A percentile compares a stretch with the other conserved stretches of the same genome.
These are phyloP conservation scores for Microcera coccophila DNA, from an alignment of 2,329 filamentous ascomycete species.

Conservation along the genomic window DNA sequence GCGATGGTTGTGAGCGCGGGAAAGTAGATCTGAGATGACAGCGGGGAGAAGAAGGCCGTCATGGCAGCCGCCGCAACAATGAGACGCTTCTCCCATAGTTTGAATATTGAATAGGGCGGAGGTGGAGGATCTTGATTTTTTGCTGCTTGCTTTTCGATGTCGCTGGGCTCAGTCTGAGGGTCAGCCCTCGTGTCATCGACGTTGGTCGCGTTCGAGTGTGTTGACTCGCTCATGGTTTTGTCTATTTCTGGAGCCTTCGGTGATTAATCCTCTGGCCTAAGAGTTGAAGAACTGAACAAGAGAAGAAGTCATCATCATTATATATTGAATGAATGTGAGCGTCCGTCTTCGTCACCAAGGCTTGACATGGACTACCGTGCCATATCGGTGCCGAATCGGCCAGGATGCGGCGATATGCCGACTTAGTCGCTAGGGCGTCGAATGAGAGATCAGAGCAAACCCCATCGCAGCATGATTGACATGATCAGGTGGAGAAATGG, in stretches of 20 bases:
- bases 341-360: background rate
- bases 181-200: background rate
- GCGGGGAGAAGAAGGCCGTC: slow-evolving; percentile 43
- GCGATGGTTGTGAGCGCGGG: slow-evolving; percentile 50
- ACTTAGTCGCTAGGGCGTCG: too few relatives aligned
- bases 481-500: too few relatives aligned
- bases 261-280: background rate
- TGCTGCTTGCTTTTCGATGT: slow-evolving; percentile 15
- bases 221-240: slow-evolving; percentile 4
- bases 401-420: too few relatives aligned
- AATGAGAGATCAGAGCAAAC: too few relatives aligned
- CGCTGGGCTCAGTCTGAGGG: background rate
- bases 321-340: background rate
- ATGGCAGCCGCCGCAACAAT: slow-evolving; percentile 39
- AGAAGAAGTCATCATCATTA: background rate
- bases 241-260: too few relatives aligned
- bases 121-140: slow-evolving; percentile 2
- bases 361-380: background rate
- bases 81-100: slow-evolving; percentile 37
- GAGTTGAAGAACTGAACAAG: background rate
- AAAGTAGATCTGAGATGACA: slow-evolving; percentile 51
- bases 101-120: slow-evolving; percentile 37
- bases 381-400: slow-evolving; percentile 15
- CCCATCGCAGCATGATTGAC: too few relatives aligned
- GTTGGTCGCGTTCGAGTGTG: background rate